These are phyloP conservation scores for Fusarium beomiforme DNA, from an alignment of 2,329 filamentous ascomycete species.

Conservation along the genomic window DNA sequence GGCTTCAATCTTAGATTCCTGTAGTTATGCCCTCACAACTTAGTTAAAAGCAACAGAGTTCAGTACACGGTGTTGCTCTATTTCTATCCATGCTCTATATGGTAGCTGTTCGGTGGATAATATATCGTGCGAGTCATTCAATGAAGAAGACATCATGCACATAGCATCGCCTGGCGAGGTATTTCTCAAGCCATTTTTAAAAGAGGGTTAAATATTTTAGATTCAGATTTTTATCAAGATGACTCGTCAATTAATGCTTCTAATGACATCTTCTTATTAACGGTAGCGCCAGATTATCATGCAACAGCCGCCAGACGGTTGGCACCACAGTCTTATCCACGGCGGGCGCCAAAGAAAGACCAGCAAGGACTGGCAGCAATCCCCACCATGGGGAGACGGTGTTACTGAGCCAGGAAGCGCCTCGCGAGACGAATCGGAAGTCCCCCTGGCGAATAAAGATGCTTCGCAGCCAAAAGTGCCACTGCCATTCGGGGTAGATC, in stretches of 20 bases:
- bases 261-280: neutral
- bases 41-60: no score
- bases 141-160: no score
- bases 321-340: rapidly evolving
- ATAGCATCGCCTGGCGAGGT: no score
- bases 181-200: no score
- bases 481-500: neutral
- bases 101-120: no score
- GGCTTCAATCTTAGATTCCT: neutral
- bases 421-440: neutral
- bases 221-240: neutral
- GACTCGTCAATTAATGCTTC: neutral
- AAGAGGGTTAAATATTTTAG: no score
- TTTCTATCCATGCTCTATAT: no score
- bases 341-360: neutral
- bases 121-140: no score
- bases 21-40: no score
- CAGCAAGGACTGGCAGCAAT: neutral
- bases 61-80: no score
- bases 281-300: neutral
- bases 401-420: neutral
- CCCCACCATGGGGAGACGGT: neutral
- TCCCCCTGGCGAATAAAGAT: neutral
- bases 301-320: neutral
- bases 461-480: neutral